Base-by-base conservation (phyloP, 768 basidiomycete species). In the Boletus pseudo-olivaceus region DNA sequence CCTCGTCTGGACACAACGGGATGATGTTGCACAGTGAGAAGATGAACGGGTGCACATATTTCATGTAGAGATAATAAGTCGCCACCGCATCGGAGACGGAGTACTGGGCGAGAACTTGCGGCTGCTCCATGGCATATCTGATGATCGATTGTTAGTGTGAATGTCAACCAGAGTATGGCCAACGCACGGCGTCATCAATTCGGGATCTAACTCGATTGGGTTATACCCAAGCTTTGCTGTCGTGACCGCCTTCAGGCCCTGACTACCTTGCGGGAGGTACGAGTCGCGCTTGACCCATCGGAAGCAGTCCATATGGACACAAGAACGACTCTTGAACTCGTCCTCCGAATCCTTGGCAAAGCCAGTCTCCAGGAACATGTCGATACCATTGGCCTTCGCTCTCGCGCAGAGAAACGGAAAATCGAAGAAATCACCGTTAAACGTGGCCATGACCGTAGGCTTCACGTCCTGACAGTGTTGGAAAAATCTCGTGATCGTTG, bases 21-120 rank as follows among this genome's bases (percentile, higher is more conserved):
- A 99, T 98, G 71, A 98, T 99, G 77, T 97, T 99, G 73, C 97
- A 98, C 35, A 99, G 74, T 9, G 97, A 98, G 76, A 99, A 99
- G 58, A 99, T 92, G 80, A 99, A 99, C 0, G 97, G 97, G 66
- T 98, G 95, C 10, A 99, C 95, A 64, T 99, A 99, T 94, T 98
- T 99, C 97, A 98, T 99, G 75, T 99, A 98, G 34, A 99, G 81
- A 71, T 98, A 98, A 70, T 99, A 98, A 1, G 97, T 99, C n/a
- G 97, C 96, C 10, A 98, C 97, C 0, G 97, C 97, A 79, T 99
- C 97, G 70, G 97, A 99, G 27, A 99, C 97, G 62, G 97, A 98
- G 72, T 99, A 99, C 66, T 95, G 92, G 0, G 97, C 96, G 17
- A 99, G 83, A 2, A 84, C 72, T 66, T 98, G 95, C 0, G 97